Evolutionary conservation across 2,329 filamentous ascomycete genomes (phyloP), one percentile per base, ranked within the genome.

Genomic region (Xylariaceae sp.): DNA sequence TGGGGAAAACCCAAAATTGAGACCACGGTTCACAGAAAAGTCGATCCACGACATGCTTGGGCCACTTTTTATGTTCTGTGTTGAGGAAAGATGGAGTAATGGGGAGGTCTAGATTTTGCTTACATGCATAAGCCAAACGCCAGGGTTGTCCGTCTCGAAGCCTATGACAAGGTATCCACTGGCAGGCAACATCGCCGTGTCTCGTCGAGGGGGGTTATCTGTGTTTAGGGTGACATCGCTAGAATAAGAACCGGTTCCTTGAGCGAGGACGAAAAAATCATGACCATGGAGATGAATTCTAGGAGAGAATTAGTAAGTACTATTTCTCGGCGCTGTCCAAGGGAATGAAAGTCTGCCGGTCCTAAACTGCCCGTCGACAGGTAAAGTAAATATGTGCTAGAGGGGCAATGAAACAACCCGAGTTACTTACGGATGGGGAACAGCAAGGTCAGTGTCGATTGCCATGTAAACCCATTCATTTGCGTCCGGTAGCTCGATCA

Each of bases 131-230:
- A 77, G 62, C 76, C 77, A 79, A n/a, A 71, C 70, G 14, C 81
- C 81, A 0, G 81, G 81, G 64, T 83, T 83, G 63, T 85, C 77
- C 0, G 78, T 73, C 54, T 74, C 61, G 63, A 81, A 83, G 0
- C 75, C 80, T 7, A 84, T 68, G 2, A 77, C 77, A 4, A 84
- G 62, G 63, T 79, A 78, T 0, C 81, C 81, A 7, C 67, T 67
- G 1, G 66, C 65, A 0, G 77, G 76, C 1, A 83, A 65, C 53
- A 77, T 73, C 3, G 77, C 76, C 0, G 75, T 77, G 62, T 84
- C 81, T 29, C 81, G 71, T 0, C 80, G 73, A 0, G 78, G 72
- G 1, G 80, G 79, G 56, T 81, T 83, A 52, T 71, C 57, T 6
- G 67, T 69, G 49, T 71, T 75, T 4, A 73, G 66, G 21, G 60